Evolutionary conservation across 441 rosid genomes (phyloP).

Genomic region (Arabidopsis lyrata): DNA sequence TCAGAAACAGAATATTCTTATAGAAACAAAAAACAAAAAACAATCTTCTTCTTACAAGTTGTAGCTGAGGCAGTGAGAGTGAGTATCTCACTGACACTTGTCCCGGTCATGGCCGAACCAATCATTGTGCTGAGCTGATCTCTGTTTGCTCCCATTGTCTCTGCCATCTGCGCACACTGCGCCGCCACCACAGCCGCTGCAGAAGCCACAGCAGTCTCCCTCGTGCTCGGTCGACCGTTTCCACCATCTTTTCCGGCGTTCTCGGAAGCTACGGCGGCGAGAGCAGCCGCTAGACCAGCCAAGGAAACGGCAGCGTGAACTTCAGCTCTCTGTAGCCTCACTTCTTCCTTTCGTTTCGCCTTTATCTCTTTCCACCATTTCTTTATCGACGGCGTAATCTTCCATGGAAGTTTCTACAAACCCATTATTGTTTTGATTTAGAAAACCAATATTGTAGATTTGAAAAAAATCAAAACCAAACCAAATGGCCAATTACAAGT

Average conservation of each 20-base stretch:
- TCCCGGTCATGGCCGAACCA: slow-evolving; percentile 77
- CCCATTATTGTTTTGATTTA: not conserved
- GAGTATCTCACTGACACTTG: slow-evolving; percentile 70
- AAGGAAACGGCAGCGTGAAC: slow-evolving; percentile 87
- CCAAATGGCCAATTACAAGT: slow-evolving; percentile 53
- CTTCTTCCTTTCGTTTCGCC: slow-evolving; percentile 77
- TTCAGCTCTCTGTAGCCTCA: slow-evolving; percentile 79
- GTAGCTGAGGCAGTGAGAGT: slow-evolving; percentile 94
- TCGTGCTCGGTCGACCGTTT: slow-evolving; percentile 37
- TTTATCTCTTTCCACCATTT: slow-evolving; percentile 87
- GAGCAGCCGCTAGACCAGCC: slow-evolving; percentile 87
- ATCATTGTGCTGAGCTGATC: slow-evolving; percentile 69
- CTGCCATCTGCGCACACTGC: slow-evolving; percentile 83
- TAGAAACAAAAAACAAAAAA: not conserved
- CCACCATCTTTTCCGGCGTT: slow-evolving; percentile 48
- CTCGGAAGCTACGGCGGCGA: slow-evolving; percentile 86
- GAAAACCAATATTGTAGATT: not conserved
- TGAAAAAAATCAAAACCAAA: not conserved
- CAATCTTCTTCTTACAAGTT: slow-evolving; percentile 59
- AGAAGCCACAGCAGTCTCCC: slow-evolving; percentile 79
- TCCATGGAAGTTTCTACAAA: slow-evolving; percentile 38
- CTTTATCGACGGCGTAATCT: slow-evolving; percentile 66
- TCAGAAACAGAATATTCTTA: slow-evolving; percentile 7
- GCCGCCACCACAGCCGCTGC: slow-evolving; percentile 93
- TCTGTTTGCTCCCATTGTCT: slow-evolving; percentile 86